These are phyloP conservation scores for Phytophthora megakarya DNA, from an alignment of 352 stramenopile species.

Conservation along the genomic window DNA sequence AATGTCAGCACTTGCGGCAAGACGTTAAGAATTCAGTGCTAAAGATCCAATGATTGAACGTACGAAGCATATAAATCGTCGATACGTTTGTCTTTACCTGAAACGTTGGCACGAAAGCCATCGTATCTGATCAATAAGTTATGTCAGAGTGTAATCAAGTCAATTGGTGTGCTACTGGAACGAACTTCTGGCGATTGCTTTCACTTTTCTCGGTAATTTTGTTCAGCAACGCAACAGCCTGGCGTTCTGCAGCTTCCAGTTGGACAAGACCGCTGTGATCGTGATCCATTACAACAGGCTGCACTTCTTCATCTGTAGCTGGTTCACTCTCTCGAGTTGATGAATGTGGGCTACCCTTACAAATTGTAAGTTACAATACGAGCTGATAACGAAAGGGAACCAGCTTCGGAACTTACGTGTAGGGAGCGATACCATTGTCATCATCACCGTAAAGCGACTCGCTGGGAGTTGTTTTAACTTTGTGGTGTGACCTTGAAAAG, in stretches of 20 bases:
- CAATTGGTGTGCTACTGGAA: background rate
- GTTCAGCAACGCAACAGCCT: conserved; percentile 44
- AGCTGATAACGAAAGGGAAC: background rate
- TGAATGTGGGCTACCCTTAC: conserved; percentile 34
- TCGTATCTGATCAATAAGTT: conserved; percentile 34
- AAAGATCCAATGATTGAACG: background rate
- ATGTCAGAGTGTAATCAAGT: background rate
- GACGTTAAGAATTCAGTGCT: background rate
- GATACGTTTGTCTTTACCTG: conserved; percentile 39
- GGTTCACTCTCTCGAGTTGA: conserved; percentile 36
- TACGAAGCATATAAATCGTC: conserved; percentile 38
- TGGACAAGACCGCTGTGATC: background rate
- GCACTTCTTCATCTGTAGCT: conserved; percentile 41
- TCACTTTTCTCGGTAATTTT: conserved; percentile 43
- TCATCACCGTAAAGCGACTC: conserved; percentile 4
- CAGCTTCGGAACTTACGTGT: conserved; percentile 15
- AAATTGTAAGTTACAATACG: background rate
- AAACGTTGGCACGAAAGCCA: conserved; percentile 34
- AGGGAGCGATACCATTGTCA: conserved; percentile 18
- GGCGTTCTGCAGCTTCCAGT: conserved; percentile 31
- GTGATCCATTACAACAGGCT: background rate
- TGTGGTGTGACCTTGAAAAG: conserved; percentile 12
- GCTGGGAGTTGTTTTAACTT: conserved; percentile 11
- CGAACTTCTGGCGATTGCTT: conserved; percentile 52
- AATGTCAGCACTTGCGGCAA: background rate